These are phyloP conservation scores for Gracilaria vermiculophylla DNA, from an alignment of 23 red algal genomes.

Conservation along the genomic window DNA sequence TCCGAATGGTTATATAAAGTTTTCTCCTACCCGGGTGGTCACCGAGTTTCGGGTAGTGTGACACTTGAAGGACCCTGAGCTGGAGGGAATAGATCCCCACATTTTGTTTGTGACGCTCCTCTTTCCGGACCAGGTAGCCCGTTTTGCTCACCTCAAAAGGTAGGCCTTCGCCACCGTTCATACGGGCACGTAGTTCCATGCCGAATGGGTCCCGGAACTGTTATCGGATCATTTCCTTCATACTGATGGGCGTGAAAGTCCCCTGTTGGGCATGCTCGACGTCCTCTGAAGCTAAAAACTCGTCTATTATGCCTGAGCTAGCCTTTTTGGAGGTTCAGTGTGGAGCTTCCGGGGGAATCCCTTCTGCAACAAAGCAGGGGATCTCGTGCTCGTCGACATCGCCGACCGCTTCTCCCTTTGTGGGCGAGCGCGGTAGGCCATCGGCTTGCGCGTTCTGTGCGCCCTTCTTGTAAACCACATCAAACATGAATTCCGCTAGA, in stretches of 20 bases:
- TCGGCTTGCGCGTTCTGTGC: too few species aligned
- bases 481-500: not conserved
- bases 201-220: not conserved
- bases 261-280: not conserved
- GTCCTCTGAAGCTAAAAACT: not conserved
- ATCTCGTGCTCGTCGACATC: not conserved
- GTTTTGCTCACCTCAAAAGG: not conserved
- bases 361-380: not conserved
- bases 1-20: not conserved
- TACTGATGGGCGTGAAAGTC: not conserved
- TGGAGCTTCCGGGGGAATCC: not conserved
- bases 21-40: constrained; percentile 6
- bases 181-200: not conserved
- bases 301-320: too few species aligned
- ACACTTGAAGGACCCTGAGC: not conserved
- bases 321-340: too few species aligned
- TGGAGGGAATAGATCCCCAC: constrained; percentile 20
- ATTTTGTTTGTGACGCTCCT: not conserved
- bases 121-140: not conserved
- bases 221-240: constrained; percentile 20
- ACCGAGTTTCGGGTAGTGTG: not conserved
- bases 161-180: not conserved
- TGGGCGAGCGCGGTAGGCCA: not conserved
- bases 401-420: not conserved
- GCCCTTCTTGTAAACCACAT: not conserved